Base-by-base conservation (phyloP, 805 yeast genomes). In the Wickerhamiella sergipiensis region DNA sequence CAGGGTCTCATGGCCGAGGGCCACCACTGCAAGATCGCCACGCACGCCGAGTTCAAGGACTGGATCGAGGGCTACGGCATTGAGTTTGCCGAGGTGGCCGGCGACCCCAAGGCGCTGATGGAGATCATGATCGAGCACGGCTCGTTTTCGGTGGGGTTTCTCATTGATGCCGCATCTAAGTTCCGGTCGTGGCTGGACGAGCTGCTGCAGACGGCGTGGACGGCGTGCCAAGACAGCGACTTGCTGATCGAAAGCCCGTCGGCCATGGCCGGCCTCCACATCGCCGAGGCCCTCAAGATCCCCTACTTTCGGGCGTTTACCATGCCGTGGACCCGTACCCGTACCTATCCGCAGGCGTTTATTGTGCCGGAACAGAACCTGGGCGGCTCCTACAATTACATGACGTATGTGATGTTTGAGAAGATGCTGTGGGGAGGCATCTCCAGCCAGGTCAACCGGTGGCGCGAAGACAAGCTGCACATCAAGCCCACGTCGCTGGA, bases 281-380 rank as follows among this genome's bases (percentile, higher is more conserved):
- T 90, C 52, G 96, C 97, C 2, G 97, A 90, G 64, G 95, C 94
- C 0, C 67, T 90, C 52, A 78, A 80, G 19, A 83, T 90, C 51
- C 95, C 97, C 0, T 90, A 90, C 63, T 84, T 85, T 70, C 73
- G 97, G 59, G 97, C 97, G 0, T 90, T 90, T 63, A 90, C 97
- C 0, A 90, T 90, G 97, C 97, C 97, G 0, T 90, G 97, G 97
- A 86, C 97, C 0, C 70, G 95, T 54, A 89, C 97, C 0, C 74
- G 95, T 57, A 95, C 96, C 0, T 90, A 90, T 63, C 97, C 97
- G 1, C 97, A 90, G 71, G 97, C 97, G 0, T 88, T 90, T 56
- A 79, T 89, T 63, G 95, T 86, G 7, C 96, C 97, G 0, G 96
- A 88, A 53, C 94, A 85, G 66, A 86, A 83, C 62, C 76, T 83